phyloP scores from a whole-genome alignment of 768 basidiomycete species.

The Pleurotus ostreatus region DNA sequence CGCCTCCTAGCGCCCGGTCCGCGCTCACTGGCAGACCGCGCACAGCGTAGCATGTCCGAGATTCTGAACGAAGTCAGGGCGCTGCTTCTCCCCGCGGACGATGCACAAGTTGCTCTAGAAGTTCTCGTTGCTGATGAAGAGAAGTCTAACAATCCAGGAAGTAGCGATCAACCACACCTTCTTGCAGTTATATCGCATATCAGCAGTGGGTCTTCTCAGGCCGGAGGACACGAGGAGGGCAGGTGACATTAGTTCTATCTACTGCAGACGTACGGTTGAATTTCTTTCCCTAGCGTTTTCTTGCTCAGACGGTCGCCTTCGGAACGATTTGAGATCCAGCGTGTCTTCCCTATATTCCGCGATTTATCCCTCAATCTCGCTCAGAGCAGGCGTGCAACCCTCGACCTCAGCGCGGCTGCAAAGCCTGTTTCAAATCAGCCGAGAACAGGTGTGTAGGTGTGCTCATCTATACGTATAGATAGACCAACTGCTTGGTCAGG shows the following conservation, averaged over 20 bases:
- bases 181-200: constrained; percentile 51
- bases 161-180: constrained; percentile 28
- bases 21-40: background rate
- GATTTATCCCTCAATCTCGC: constrained; percentile 53
- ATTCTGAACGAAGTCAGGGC: constrained; percentile 17
- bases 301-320: constrained; percentile 36
- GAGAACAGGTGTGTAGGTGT: constrained; percentile 31
- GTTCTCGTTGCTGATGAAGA: constrained; percentile 15
- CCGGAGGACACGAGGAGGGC: constrained; percentile 44
- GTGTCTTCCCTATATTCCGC: constrained; percentile 53
- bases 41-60: constrained; percentile 8
- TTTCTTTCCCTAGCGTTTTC: constrained; percentile 36
- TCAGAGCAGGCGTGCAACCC: constrained; percentile 40
- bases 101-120: constrained; percentile 39
- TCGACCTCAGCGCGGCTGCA: constrained; percentile 26
- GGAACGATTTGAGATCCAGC: constrained; percentile 40
- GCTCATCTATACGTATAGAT: background rate
- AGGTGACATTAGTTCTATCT: constrained; percentile 31
- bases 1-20: background rate
- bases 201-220: constrained; percentile 21
- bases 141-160: constrained; percentile 7
- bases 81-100: constrained; percentile 39
- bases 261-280: constrained; percentile 10
- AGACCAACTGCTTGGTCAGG: constrained; percentile 29
- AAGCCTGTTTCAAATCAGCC: constrained; percentile 28